A percentile compares a stretch with the other conserved stretches of the same genome.
Evolutionary conservation across 106 monocot genomes (phyloP).

Genomic region (Xerophyta viscosa): DNA sequence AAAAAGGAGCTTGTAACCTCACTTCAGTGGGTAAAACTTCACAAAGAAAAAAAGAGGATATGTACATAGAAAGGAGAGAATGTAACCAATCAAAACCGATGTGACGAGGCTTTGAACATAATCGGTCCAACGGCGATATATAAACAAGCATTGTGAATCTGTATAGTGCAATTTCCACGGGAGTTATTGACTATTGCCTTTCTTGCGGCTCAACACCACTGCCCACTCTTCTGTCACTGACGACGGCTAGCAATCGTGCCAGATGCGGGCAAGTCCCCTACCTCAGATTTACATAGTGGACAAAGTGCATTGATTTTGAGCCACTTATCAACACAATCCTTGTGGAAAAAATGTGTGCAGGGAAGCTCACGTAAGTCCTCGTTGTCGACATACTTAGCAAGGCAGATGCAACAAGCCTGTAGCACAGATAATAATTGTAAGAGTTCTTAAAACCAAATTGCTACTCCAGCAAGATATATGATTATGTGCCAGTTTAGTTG

Average conservation of each 20-base stretch:
- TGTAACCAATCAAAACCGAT: no score
- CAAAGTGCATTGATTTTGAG: conserved; percentile 61
- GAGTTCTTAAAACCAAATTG: neutral
- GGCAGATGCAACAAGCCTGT: conserved; percentile 59
- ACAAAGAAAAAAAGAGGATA: no score
- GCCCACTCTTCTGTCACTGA: conserved; percentile 16
- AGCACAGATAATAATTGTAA: neutral
- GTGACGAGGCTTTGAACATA: no score
- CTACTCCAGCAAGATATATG: no score
- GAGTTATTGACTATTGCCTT: neutral
- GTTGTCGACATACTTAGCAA: conserved; percentile 41
- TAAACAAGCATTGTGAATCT: neutral
- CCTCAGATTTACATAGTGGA: conserved; percentile 52
- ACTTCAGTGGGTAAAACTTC: no score
- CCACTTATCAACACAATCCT: conserved; percentile 60
- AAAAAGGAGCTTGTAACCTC: no score
- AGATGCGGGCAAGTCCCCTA: conserved; percentile 6
- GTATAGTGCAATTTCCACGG: neutral
- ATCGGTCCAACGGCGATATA: no score
- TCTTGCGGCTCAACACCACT: conserved; percentile 17
- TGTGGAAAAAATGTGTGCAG: conserved; percentile 54
- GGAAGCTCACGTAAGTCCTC: conserved; percentile 55
- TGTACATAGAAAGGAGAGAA: no score
- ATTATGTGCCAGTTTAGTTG: no score
- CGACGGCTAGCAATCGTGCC: conserved; percentile 1